These are phyloP conservation scores for Diaporthe batatas DNA, from an alignment of 2,329 filamentous ascomycete genomes.

Conservation along the genomic window DNA sequence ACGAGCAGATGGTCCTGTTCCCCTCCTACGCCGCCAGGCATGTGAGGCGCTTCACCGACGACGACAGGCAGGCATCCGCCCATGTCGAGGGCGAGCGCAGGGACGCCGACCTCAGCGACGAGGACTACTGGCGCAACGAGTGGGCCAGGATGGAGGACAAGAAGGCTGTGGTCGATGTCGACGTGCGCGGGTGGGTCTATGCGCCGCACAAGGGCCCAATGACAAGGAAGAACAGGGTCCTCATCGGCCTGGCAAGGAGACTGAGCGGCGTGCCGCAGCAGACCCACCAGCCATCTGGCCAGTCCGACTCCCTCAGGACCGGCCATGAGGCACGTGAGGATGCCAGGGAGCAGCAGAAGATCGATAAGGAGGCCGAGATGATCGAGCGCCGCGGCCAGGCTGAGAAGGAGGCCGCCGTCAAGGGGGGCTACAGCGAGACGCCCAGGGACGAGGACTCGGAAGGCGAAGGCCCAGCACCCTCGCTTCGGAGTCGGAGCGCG, in stretches of 20 bases:
- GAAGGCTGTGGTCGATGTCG: conserved; percentile 90
- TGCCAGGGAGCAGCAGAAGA: conserved; percentile 71
- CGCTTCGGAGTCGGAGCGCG: conserved; percentile 48
- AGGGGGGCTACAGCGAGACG: conserved; percentile 80
- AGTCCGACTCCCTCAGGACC: conserved; percentile 43
- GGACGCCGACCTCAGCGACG: conserved; percentile 65
- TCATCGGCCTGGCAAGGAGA: conserved; percentile 88
- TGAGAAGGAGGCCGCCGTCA: conserved; percentile 78
- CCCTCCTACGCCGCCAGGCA: conserved; percentile 91
- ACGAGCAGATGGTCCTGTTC: conserved; percentile 95
- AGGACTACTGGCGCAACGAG: conserved; percentile 81
- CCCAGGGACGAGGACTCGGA: conserved; percentile 63
- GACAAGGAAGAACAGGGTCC: conserved; percentile 86
- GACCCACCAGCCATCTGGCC: conserved; percentile 55
- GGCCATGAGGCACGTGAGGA: conserved; percentile 62
- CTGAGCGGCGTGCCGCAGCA: conserved; percentile 88
- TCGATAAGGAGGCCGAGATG: conserved; percentile 80
- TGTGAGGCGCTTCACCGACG: conserved; percentile 70
- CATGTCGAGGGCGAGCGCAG: conserved; percentile 24
- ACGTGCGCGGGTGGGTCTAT: conserved; percentile 96
- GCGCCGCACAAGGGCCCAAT: conserved; percentile 86
- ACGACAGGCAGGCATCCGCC: conserved; percentile 47
- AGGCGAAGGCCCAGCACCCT: conserved; percentile 48
- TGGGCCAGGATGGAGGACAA: conserved; percentile 86
- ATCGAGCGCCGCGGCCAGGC: conserved; percentile 80